These are phyloP conservation scores for Zygosaccharomyces bailii DNA, from an alignment of 805 yeast genomes.

Conservation along the genomic window DNA sequence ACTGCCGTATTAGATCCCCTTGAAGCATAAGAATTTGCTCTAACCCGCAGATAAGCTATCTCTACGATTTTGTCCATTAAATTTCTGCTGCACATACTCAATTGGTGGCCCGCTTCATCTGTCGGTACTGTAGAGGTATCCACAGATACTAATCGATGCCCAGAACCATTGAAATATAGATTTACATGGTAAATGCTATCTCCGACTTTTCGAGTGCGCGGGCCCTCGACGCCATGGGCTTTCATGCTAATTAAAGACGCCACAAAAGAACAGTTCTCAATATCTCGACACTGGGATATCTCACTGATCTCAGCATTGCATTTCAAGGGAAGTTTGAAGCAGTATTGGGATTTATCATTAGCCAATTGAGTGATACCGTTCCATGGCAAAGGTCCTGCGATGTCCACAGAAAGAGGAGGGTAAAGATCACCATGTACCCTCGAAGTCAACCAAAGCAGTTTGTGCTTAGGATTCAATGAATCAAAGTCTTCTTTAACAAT, in stretches of 20 bases:
- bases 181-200: conserved; percentile 19
- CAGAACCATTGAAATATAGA: conserved; percentile 31
- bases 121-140: conserved; percentile 24
- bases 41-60: conserved; percentile 63
- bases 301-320: too few relatives aligned
- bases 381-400: conserved; percentile 26
- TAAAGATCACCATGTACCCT: conserved; percentile 17
- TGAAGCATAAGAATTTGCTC: conserved; percentile 57
- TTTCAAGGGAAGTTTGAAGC: conserved; percentile 1
- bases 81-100: conserved; percentile 19
- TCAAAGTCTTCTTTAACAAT: conserved; percentile 16
- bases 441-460: conserved; percentile 29
- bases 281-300: conserved; percentile 25
- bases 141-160: conserved; percentile 25
- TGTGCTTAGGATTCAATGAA: conserved; percentile 10
- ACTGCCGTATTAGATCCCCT: conserved; percentile 73
- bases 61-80: conserved; percentile 48
- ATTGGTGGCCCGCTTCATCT: conserved; percentile 14
- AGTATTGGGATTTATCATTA: conserved; percentile 12
- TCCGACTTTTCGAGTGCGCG: conserved; percentile 16
- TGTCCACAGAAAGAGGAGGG: conserved; percentile 27
- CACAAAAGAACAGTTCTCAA: conserved; percentile 72
- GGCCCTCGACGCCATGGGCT: conserved; percentile 20
- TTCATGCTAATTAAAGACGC: conserved; percentile 58
- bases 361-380: conserved; percentile 9